Evolutionary conservation across 2,329 filamentous ascomycete genomes (phyloP), one percentile per base, ranked within the genome.

Genomic region (Moelleriella libera): DNA sequence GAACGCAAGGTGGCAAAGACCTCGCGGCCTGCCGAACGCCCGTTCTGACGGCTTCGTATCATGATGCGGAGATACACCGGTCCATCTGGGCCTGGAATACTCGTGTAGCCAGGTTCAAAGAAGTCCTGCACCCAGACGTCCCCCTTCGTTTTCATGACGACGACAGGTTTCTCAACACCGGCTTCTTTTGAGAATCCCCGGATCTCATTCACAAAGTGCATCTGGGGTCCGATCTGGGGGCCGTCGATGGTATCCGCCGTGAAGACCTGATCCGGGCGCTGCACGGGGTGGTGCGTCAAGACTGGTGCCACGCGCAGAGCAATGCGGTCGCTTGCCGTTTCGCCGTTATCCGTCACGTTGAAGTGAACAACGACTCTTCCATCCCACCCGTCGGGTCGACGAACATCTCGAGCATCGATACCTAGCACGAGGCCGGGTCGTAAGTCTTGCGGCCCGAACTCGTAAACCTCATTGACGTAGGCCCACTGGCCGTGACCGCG

Each of bases 91-190:
- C 64, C 65, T 0, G 66, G 66, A 46, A 68, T 68, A 44, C 59
- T 66, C 0, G 57, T 53, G 48, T 65, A 69, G 0, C 55, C 66
- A 0, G 66, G 60, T 51, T 69, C 65, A 28, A 68, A 51, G 41
- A 63, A 60, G 48, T 69, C 65, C 45, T 68, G 66, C 0, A 59
- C 58, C 67, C 65, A 69, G 14, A 60, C 51, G 45, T 67, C 63
- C 6, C 0, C 3, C 21, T 21, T 21, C 3, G 21, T 21, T 21
- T 21, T 21, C 21, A 21, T 21, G 21, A 21, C 21, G 21, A 8
- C 5, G 12, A 47, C 39, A 6, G 57, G 53, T 6, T 52, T 42
- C n/a, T 37, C n/a, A 4, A 47, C 28, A 5, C 41, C 41, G 32
- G 41, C n/a, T n/a, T 21, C 4, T 14, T 12, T 30, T n/a, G 45